Evolutionary conservation across 192 early-diverging fungal species (phyloP), one percentile per base, ranked within the genome.

Genomic region (Podila epigama): DNA sequence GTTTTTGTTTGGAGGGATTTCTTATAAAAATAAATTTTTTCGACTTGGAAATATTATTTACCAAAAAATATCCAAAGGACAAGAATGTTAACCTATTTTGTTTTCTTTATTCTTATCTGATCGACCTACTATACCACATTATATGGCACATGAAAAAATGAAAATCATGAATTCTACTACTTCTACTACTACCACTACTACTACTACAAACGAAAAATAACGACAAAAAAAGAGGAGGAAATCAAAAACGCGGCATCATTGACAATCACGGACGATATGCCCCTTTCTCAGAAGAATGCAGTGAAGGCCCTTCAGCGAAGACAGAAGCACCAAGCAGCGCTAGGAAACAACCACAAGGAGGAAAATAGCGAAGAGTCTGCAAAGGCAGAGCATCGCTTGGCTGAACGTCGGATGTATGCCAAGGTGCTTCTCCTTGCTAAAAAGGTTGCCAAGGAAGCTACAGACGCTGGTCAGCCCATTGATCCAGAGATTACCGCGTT

Each of bases 171-270:
- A n/a, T n/a, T n/a, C n/a, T n/a, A n/a, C n/a, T n/a, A n/a, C n/a
- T n/a, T n/a, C n/a, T n/a, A n/a, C n/a, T n/a, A n/a, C n/a, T n/a
- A n/a, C n/a, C n/a, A n/a, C n/a, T n/a, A n/a, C n/a, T n/a, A n/a
- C n/a, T n/a, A n/a, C n/a, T n/a, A n/a, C n/a, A n/a, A n/a, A n/a
- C n/a, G n/a, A n/a, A n/a, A n/a, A n/a, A n/a, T n/a, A n/a, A n/a
- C n/a, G n/a, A n/a, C n/a, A n/a, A n/a, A n/a, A n/a, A 48, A 18
- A 48, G 44, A 48, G 44, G 44, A 48, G 44, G n/a, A 48, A 48
- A 18, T 48, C 44, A 48, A 48, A 22, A 8, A 10, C 11, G 44
- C n/a, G n/a, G 20, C 44, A 3, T 22, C 44, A 3, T 18, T 48
- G 15, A 22, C n/a, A 15, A 48, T 48, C 20, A 48, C 44, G 7